These are phyloP conservation scores for Aegilops sharonensis DNA, from an alignment of 176 grass and related monocot genomes.

Conservation along the genomic window DNA sequence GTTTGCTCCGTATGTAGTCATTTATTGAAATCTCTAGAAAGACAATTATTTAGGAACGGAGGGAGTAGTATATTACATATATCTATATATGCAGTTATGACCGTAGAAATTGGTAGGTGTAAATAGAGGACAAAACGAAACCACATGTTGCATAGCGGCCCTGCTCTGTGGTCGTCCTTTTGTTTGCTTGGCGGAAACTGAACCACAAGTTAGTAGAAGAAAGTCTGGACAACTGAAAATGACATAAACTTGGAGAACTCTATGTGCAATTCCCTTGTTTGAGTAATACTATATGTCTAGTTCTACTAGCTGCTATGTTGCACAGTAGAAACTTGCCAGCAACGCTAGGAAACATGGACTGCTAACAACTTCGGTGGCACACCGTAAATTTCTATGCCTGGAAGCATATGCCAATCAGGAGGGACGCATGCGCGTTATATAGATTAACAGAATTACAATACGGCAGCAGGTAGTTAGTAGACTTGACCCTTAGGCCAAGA, in stretches of 20 bases:
- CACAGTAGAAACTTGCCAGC: background rate
- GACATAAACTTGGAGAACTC: background rate
- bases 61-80: too few species aligned
- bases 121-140: background rate
- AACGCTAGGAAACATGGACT: too few species aligned
- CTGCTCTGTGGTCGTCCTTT: constrained; percentile 1
- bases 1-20: too few species aligned
- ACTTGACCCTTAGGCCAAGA: too few species aligned
- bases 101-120: background rate
- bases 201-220: background rate
- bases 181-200: background rate
- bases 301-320: background rate
- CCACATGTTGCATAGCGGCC: background rate
- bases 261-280: background rate
- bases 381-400: too few species aligned
- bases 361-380: too few species aligned
- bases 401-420: too few species aligned
- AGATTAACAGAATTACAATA: too few species aligned
- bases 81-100: background rate
- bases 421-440: too few species aligned
- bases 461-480: too few species aligned
- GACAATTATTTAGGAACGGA: too few species aligned
- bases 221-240: background rate
- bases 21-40: too few species aligned
- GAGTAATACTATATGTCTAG: background rate